Evolutionary conservation across 2,329 filamentous ascomycete species (phyloP).

Genomic region (Helotiales sp.): DNA sequence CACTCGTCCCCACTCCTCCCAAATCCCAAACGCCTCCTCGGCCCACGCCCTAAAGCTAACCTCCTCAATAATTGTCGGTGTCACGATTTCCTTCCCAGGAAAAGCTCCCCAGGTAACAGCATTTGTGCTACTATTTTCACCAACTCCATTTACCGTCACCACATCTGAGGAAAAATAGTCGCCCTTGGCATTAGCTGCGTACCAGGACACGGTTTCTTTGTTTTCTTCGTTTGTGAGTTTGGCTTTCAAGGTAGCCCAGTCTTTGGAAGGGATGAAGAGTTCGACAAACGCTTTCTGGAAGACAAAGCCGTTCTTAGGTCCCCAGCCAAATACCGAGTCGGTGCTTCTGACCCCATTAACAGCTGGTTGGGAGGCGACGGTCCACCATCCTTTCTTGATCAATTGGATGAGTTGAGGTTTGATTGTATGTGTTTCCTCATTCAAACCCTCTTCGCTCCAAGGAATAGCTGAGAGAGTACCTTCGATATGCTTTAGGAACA

Average conservation of each 20-base stretch:
- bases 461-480: constrained; percentile 81
- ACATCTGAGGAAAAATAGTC: constrained; percentile 74
- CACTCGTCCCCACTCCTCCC: constrained; percentile 88
- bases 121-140: constrained; percentile 68
- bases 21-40: constrained; percentile 95
- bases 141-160: constrained; percentile 26
- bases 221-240: constrained; percentile 59
- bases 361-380: constrained; percentile 90
- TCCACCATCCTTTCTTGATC: constrained; percentile 90
- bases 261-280: constrained; percentile 77
- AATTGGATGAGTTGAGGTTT: constrained; percentile 71
- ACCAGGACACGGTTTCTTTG: constrained; percentile 76
- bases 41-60: constrained; percentile 92
- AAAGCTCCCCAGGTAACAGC: constrained; percentile 98
- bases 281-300: constrained; percentile 99
- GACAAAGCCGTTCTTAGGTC: constrained; percentile 86
- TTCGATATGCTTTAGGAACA: constrained; percentile 80
- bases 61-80: constrained; percentile 94
- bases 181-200: constrained; percentile 77
- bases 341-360: constrained; percentile 81
- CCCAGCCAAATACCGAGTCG: constrained; percentile 87
- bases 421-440: constrained; percentile 82
- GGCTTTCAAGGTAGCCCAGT: constrained; percentile 68
- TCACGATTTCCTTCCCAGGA: constrained; percentile 92
- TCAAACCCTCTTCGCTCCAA: constrained; percentile 89